Evolutionary conservation across 495 filamentous ascomycete species (phyloP).

Genomic region (Penicillium ochrochloron): DNA sequence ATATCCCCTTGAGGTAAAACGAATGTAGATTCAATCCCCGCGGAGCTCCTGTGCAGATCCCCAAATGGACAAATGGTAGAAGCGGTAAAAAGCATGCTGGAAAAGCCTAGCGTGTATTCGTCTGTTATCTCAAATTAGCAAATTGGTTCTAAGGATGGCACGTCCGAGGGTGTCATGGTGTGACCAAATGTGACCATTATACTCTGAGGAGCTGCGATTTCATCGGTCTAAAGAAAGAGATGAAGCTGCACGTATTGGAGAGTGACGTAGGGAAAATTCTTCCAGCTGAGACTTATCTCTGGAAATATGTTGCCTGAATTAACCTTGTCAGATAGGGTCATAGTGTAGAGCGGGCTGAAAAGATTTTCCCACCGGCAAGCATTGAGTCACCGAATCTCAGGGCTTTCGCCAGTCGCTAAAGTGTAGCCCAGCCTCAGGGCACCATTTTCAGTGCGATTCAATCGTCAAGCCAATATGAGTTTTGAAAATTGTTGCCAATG

Average conservation of each 20-base stretch:
- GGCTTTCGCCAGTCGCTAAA: background rate
- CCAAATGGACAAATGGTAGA: background rate
- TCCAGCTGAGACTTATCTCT: background rate
- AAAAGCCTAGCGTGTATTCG: background rate
- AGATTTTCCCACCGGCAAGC: background rate
- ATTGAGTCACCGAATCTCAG: background rate
- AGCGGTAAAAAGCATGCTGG: background rate
- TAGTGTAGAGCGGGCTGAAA: background rate
- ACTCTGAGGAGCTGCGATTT: background rate
- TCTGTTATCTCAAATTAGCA: background rate
- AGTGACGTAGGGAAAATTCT: background rate
- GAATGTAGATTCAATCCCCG: background rate
- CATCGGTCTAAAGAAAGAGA: background rate
- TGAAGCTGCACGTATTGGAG: background rate
- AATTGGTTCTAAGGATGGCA: background rate
- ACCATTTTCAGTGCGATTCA: too few species aligned
- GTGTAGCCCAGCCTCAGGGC: too few species aligned
- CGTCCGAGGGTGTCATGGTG: background rate
- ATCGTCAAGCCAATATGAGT: slow-evolving; percentile 14
- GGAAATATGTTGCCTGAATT: background rate
- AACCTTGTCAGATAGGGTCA: background rate
- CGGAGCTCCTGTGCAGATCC: background rate
- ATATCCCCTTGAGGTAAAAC: background rate
- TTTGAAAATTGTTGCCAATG: slow-evolving; percentile 30
- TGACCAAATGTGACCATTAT: background rate